These are phyloP conservation scores for Skeletonema potamos DNA, from an alignment of 108 stramenopile genomes.

Conservation along the genomic window DNA sequence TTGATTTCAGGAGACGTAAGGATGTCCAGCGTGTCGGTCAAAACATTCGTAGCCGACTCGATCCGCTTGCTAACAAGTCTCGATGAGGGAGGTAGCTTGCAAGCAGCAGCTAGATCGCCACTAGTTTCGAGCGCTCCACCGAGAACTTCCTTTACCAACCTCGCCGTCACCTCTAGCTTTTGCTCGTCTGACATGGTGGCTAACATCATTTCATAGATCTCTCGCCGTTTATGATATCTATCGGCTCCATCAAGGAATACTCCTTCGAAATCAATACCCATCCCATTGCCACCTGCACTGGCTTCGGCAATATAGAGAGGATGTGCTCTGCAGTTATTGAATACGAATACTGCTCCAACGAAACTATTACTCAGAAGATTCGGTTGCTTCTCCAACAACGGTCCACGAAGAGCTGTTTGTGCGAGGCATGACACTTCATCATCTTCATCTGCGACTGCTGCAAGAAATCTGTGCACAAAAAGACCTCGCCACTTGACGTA, in stretches of 20 bases:
- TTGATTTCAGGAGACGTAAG: slow-evolving; percentile 61
- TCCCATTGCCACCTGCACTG: slow-evolving; percentile 65
- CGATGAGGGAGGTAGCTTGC: slow-evolving; percentile 34
- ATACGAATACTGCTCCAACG: slow-evolving; percentile 89
- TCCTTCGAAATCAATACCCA: slow-evolving; percentile 51
- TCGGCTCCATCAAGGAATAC: slow-evolving; percentile 47
- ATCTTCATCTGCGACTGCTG: slow-evolving; percentile 89
- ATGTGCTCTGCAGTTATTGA: slow-evolving; percentile 91
- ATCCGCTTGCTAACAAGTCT: slow-evolving; percentile 22
- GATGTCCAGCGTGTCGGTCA: slow-evolving; percentile 67
- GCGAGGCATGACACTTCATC: slow-evolving; percentile 78
- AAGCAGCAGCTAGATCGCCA: slow-evolving; percentile 67
- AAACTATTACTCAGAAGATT: slow-evolving; percentile 87
- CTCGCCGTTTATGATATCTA: slow-evolving; percentile 53
- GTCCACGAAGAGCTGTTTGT: slow-evolving; percentile 70
- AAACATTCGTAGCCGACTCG: slow-evolving; percentile 62
- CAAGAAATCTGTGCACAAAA: slow-evolving; percentile 86
- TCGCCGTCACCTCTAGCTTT: slow-evolving; percentile 85
- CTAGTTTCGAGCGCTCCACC: slow-evolving; percentile 65
- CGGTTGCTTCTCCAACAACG: slow-evolving; percentile 72
- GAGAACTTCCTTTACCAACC: slow-evolving; percentile 86
- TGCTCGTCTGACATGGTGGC: slow-evolving; percentile 87
- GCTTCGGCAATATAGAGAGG: slow-evolving; percentile 82
- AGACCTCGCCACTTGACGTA: slow-evolving; percentile 96
- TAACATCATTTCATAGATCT: slow-evolving; percentile 84